Conservation (phyloP, 2,329 filamentous ascomycete genomes). For the Coleophoma cylindrospora region DNA sequence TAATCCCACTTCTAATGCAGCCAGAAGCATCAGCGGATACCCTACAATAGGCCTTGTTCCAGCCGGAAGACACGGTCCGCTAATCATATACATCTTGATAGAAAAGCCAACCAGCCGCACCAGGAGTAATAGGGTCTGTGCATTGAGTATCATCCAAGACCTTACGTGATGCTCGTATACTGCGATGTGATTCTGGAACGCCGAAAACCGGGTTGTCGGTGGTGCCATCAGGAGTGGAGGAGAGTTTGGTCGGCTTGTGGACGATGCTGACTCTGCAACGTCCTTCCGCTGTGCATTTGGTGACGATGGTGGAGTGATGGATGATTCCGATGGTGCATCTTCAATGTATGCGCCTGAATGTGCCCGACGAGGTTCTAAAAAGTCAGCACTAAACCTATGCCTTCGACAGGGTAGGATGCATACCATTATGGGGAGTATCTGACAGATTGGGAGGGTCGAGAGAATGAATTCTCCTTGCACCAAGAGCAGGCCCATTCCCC, state of each 20-base stretch:
- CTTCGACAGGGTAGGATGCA: neutral
- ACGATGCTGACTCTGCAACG: conserved; percentile 7
- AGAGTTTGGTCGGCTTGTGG: conserved; percentile 8
- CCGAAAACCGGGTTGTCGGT: conserved; percentile 25
- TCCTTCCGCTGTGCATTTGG: conserved; percentile 11
- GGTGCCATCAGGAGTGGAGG: conserved; percentile 37
- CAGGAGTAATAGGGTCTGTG: conserved; percentile 28
- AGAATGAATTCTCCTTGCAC: conserved; percentile 20
- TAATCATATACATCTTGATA: conserved; percentile 61
- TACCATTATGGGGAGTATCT: conserved; percentile 22
- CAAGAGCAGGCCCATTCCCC: neutral
- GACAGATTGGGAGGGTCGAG: conserved; percentile 25
- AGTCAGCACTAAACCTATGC: too few relatives aligned
- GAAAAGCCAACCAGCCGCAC: conserved; percentile 60
- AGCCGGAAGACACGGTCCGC: conserved; percentile 67
- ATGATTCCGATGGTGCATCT: conserved; percentile 16
- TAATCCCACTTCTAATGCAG: conserved; percentile 58
- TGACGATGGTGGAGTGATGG: conserved; percentile 12
- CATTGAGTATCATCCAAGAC: conserved; percentile 26
- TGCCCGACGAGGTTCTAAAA: conserved; percentile 6
- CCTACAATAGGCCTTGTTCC: conserved; percentile 59
- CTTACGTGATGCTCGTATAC: conserved; percentile 29
- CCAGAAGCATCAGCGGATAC: conserved; percentile 64
- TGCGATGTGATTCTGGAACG: conserved; percentile 19
- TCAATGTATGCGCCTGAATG: conserved; percentile 23